Evolutionary conservation across 768 basidiomycete genomes (phyloP).

Genomic region (Calvatia gigantea): DNA sequence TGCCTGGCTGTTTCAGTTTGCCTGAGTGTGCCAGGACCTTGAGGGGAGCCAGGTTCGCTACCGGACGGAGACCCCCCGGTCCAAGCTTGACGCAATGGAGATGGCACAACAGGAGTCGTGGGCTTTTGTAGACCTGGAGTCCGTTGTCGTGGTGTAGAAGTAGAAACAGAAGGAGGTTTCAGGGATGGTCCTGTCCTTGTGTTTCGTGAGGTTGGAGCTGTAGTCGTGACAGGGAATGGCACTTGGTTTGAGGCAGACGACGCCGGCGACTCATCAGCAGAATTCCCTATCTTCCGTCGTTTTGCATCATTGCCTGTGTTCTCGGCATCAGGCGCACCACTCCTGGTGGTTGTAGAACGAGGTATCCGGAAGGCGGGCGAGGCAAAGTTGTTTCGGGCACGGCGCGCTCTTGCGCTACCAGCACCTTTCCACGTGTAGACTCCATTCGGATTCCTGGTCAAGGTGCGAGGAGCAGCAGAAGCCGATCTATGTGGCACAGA

Average conservation of each 20-base stretch:
- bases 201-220: constrained; percentile 26
- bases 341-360: constrained; percentile 36
- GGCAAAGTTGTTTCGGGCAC: constrained; percentile 59
- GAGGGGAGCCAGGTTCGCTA: constrained; percentile 6
- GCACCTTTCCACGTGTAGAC: constrained; percentile 71
- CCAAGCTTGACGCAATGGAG: constrained; percentile 77
- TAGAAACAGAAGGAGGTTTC: constrained; percentile 18
- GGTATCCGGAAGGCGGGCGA: constrained; percentile 71
- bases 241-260: constrained; percentile 17
- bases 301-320: constrained; percentile 44
- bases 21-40: constrained; percentile 22
- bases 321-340: constrained; percentile 17
- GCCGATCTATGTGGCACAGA: constrained; percentile 19
- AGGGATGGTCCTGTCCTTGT: constrained; percentile 16
- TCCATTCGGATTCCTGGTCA: constrained; percentile 74
- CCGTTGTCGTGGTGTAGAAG: constrained; percentile 38
- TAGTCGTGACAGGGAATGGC: constrained; percentile 32
- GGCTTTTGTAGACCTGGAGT: constrained; percentile 42
- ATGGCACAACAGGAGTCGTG: constrained; percentile 64
- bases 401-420: constrained; percentile 58
- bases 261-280: constrained; percentile 26
- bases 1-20: constrained; percentile 67
- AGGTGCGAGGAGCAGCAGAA: constrained; percentile 41
- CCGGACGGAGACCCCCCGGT: constrained; percentile 32
- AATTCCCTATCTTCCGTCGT: constrained; percentile 52